These are phyloP conservation scores for Penicillium janthinellum DNA, from an alignment of 2,329 filamentous ascomycete genomes.

Conservation along the genomic window DNA sequence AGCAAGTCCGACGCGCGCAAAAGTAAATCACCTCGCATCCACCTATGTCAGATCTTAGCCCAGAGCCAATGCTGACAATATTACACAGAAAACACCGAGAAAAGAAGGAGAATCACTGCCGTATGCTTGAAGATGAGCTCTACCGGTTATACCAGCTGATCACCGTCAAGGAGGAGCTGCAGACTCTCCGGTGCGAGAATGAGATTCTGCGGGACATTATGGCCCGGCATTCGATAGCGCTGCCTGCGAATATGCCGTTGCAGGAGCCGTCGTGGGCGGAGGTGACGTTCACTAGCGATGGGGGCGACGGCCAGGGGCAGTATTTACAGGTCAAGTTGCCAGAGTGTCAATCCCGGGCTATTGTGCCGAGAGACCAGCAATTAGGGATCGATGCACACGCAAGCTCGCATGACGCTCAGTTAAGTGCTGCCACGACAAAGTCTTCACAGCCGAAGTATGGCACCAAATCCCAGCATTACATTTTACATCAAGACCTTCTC, in stretches of 20 bases:
- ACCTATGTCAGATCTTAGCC: no score
- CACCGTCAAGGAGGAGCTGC: neutral
- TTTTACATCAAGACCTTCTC: neutral
- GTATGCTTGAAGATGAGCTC: constrained; percentile 6
- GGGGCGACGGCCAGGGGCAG: neutral
- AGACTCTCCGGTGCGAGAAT: constrained; percentile 4
- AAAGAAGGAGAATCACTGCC: neutral
- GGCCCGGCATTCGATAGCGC: neutral
- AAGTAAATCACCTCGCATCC: neutral
- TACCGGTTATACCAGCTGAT: neutral
- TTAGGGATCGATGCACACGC: neutral
- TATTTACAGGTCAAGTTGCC: neutral
- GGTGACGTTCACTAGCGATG: constrained; percentile 1
- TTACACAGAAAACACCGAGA: neutral
- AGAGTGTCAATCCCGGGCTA: neutral
- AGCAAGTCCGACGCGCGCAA: constrained; percentile 9
- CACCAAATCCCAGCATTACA: neutral
- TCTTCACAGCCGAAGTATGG: neutral
- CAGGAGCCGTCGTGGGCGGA: neutral
- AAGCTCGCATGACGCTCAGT: neutral
- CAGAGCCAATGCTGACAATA: neutral
- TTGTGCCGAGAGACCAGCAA: neutral
- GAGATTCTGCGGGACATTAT: constrained; percentile 9
- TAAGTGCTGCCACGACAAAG: neutral
- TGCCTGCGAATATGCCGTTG: neutral